Evolutionary conservation across 208 protist genomes (phyloP).

Genomic region (Leishmania mexicana): DNA sequence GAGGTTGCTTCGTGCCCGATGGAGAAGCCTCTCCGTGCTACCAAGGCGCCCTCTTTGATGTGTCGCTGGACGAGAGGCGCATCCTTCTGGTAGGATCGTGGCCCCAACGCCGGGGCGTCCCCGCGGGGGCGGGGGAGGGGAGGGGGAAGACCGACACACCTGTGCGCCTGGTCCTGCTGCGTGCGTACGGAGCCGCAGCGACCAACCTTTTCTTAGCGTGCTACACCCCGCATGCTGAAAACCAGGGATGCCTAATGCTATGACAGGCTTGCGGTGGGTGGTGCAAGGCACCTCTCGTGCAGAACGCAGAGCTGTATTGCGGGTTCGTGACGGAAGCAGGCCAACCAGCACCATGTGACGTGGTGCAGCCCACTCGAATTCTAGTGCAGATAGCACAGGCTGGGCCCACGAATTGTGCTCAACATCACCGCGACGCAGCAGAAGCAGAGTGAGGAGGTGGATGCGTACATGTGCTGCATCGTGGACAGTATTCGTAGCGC

Average conservation of each 20-base stretch:
- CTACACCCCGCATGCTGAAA: background rate
- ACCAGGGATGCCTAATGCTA: too few relatives aligned
- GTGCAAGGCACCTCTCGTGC: background rate
- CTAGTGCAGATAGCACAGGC: background rate
- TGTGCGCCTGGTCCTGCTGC: background rate
- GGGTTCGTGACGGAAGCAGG: background rate
- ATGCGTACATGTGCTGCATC: background rate
- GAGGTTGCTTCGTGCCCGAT: background rate
- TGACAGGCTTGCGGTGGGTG: background rate
- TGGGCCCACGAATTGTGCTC: background rate
- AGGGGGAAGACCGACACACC: background rate
- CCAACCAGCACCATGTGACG: background rate
- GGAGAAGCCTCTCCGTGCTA: background rate
- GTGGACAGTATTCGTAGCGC: background rate
- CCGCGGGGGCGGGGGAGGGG: background rate
- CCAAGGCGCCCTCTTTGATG: background rate
- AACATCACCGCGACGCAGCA: background rate
- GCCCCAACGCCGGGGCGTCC: background rate
- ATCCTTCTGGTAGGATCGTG: background rate
- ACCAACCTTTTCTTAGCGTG: background rate
- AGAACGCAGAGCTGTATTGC: background rate
- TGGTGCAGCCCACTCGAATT: background rate
- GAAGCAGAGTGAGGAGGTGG: background rate
- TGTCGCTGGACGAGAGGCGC: background rate
- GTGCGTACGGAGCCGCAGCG: background rate